Evolutionary conservation across 768 basidiomycete species (phyloP), one percentile per base, ranked within the genome.

Genomic region (Mycena kentingensis): DNA sequence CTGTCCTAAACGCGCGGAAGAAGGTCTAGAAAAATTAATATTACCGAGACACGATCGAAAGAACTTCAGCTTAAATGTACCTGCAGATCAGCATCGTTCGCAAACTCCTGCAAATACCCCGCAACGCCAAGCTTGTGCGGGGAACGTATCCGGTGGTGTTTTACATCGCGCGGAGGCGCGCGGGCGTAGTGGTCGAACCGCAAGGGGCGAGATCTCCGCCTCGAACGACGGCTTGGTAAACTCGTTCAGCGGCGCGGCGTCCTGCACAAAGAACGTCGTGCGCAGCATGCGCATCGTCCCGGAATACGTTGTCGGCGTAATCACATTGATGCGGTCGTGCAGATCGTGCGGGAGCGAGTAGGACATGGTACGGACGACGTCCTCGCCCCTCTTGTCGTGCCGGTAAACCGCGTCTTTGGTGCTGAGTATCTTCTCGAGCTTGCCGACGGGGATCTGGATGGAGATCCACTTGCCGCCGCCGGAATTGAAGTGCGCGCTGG

Each of bases 261-360:
- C 78, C 61, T 83, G 77, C 21, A 81, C 52, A 66, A 78, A 81
- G 63, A 76, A 79, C 11, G 81, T 82, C 5, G 72, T 67, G 46
- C 73, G 73, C 79, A 85, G 81, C 52, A 65, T 67, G 51, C 64
- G 62, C 49, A 79, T 68, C 48, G 77, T 76, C n/a, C 77, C 74
- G 55, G 88, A 90, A 65, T 80, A 76, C 1, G 85, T 88, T 0
- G 88, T 88, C 0, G 87, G 87, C 51, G 86, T 83, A 26, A 89
- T 70, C 27, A 88, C 67, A 43, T 87, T 83, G 46, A 88, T 63
- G 60, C 88, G 85, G 1, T 73, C 71, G 55, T 84, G 78, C 25
- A 88, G 57, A 41, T 75, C 57, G 25, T 70, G 71, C 0, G 87
- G 87, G 16, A 89, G 74, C 54, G 80, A 84, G 67, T 86, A 89